phyloP scores from a whole-genome alignment of 2,329 filamentous ascomycete genomes.

The Epichloe uncinata region DNA sequence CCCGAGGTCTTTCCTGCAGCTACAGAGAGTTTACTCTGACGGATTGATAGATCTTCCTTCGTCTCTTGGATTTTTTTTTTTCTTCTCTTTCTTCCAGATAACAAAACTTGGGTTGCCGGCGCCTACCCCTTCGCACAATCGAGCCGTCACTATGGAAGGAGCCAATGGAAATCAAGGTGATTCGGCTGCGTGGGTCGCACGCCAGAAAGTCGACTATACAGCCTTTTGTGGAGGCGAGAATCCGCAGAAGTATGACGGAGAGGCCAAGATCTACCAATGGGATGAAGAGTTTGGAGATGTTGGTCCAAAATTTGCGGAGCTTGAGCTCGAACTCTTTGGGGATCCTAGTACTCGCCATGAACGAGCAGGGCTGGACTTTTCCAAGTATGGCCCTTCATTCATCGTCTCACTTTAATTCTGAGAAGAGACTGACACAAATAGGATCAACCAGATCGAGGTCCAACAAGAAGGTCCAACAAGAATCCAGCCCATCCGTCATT shows the following conservation, averaged over 20 bases:
- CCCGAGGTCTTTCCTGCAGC: no score
- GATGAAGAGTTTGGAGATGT: slow-evolving; percentile 76
- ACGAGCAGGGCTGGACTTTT: slow-evolving; percentile 47
- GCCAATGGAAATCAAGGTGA: neutral
- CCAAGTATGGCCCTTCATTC: slow-evolving; percentile 33
- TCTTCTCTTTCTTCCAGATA: neutral
- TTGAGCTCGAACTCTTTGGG: slow-evolving; percentile 69
- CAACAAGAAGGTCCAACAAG: slow-evolving; percentile 41
- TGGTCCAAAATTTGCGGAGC: slow-evolving; percentile 52
- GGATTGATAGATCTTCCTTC: no score
- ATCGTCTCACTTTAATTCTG: neutral
- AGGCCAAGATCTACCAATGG: slow-evolving; percentile 68
- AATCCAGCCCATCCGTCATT: slow-evolving; percentile 40
- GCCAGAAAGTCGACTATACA: slow-evolving; percentile 35
- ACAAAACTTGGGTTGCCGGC: no score
- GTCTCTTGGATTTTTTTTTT: neutral
- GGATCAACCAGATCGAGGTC: slow-evolving; percentile 41
- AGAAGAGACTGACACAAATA: slow-evolving; percentile 14
- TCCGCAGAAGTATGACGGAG: slow-evolving; percentile 31
- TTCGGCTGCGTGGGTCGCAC: slow-evolving; percentile 28
- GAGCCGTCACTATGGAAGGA: neutral
- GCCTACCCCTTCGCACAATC: no score
- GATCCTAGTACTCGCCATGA: slow-evolving; percentile 33
- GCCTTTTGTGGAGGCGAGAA: slow-evolving; percentile 9
- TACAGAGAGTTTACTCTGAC: no score